These are phyloP conservation scores for Fusarium humuli DNA, from an alignment of 2,329 filamentous ascomycete species.

Conservation along the genomic window DNA sequence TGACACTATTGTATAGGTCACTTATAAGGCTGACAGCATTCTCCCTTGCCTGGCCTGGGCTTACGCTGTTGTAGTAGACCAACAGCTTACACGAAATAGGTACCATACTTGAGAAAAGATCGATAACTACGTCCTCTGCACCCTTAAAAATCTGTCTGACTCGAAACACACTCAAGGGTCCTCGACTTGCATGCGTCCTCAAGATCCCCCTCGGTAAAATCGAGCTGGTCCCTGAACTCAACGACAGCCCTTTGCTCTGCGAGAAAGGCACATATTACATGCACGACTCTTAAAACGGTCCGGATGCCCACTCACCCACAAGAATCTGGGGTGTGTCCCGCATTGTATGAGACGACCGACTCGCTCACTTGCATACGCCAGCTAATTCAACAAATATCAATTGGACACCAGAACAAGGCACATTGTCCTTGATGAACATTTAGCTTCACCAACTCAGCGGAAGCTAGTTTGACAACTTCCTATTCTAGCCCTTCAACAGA, in stretches of 20 bases:
- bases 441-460: background rate
- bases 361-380: conserved; percentile 19
- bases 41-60: background rate
- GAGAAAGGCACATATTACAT: conserved; percentile 1
- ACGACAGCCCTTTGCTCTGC: conserved; percentile 10
- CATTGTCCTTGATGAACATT: background rate
- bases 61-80: background rate
- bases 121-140: background rate
- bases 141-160: background rate
- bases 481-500: background rate
- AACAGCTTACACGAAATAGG: conserved; percentile 3
- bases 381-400: background rate
- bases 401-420: background rate
- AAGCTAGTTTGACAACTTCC: background rate
- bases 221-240: conserved; percentile 22
- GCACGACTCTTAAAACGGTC: conserved; percentile 18
- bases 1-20: background rate
- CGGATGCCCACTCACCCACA: conserved; percentile 14
- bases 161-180: conserved; percentile 1
- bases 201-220: conserved; percentile 4
- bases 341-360: conserved; percentile 18
- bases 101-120: background rate
- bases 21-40: background rate
- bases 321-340: conserved; percentile 19
- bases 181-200: conserved; percentile 8